Conservation (phyloP, 257 asterid species). For the Solanum bulbocastanum region DNA sequence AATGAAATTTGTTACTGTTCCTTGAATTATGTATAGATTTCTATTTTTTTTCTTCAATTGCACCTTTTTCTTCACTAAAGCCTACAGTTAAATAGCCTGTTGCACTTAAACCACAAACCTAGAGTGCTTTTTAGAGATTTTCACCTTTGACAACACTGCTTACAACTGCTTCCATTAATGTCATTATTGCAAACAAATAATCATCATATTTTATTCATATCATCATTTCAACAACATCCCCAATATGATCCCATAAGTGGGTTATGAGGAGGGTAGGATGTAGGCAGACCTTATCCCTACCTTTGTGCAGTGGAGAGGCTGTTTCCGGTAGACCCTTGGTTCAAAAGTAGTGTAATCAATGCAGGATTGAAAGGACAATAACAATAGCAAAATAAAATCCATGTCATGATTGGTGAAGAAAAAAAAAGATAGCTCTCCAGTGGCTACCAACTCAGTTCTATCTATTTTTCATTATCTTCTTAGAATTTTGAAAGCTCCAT, state of each 20-base stretch:
- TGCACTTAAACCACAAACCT: background rate
- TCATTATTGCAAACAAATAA: background rate
- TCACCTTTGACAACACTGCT: background rate
- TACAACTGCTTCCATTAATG: background rate
- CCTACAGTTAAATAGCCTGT: background rate
- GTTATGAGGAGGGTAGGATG: background rate
- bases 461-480: background rate
- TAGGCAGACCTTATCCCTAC: background rate
- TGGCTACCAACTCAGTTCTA: background rate
- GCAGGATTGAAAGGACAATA: background rate
- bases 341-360: background rate
- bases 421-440: background rate
- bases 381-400: background rate
- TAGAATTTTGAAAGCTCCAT: background rate
- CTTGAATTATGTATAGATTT: background rate
- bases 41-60: background rate
- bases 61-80: background rate
- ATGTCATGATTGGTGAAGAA: background rate
- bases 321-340: background rate
- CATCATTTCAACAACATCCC: background rate
- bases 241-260: background rate
- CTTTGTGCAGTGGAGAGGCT: background rate
- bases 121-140: background rate
- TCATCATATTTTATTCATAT: background rate
- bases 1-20: background rate